Evolutionary conservation across 2,329 filamentous ascomycete genomes (phyloP).

Genomic region (Chaetomiaceae sp.): DNA sequence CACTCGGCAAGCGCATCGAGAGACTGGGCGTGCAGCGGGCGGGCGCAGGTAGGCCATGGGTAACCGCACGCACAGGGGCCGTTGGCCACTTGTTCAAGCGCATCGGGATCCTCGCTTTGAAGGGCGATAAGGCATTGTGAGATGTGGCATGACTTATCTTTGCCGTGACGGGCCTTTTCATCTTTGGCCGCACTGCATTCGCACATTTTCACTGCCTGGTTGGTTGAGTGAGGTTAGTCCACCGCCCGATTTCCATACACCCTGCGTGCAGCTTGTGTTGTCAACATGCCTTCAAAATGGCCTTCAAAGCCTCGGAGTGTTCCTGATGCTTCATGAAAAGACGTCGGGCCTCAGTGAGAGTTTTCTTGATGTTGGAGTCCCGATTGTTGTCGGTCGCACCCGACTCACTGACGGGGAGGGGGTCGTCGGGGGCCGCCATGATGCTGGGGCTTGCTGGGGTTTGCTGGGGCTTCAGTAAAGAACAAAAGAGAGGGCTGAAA

Average conservation of each 20-base stretch:
- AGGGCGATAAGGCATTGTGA: slow-evolving; percentile 20
- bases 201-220: slow-evolving; percentile 19
- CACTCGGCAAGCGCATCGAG: slow-evolving; percentile 19
- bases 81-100: slow-evolving; percentile 7
- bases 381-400: background rate
- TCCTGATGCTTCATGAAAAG: background rate
- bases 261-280: too few species aligned
- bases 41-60: slow-evolving; percentile 18
- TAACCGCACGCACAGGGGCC: slow-evolving; percentile 21
- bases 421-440: background rate
- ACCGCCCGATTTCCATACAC: too few species aligned
- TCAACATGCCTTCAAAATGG: slow-evolving; percentile 8
- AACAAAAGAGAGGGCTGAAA: too few species aligned
- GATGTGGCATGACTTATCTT: slow-evolving; percentile 25
- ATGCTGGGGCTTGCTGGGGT: background rate
- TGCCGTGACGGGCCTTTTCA: slow-evolving; percentile 14
- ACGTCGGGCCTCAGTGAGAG: background rate
- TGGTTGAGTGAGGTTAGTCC: too few species aligned
- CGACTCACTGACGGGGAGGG: background rate
- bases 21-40: slow-evolving; percentile 12
- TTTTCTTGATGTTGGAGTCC: background rate
- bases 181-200: slow-evolving; percentile 9
- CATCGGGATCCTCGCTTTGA: slow-evolving; percentile 8
- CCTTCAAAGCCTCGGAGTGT: slow-evolving; percentile 6
- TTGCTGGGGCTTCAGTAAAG: background rate